phyloP scores from a whole-genome alignment of 495 filamentous ascomycete species.

The Lasiosphaeriaceae sp. region DNA sequence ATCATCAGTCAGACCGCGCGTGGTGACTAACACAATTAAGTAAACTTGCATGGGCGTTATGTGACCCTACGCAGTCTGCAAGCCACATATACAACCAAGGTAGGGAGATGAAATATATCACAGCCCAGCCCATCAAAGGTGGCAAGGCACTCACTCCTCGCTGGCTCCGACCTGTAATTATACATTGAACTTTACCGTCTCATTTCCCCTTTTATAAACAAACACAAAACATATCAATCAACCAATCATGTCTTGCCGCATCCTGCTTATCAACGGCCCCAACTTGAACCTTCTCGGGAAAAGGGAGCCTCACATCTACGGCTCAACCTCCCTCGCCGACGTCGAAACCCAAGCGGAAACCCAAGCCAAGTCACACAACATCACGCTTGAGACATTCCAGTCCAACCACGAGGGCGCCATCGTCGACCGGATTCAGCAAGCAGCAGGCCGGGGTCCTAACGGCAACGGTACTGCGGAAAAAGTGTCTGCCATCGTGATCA shows the following conservation, averaged over 20 bases:
- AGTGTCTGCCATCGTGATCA: slow-evolving; percentile 63
- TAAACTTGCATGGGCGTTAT: too few relatives aligned
- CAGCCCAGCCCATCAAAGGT: too few relatives aligned
- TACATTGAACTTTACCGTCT: too few relatives aligned
- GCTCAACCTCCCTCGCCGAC: slow-evolving; percentile 57
- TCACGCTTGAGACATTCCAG: slow-evolving; percentile 52
- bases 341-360: slow-evolving; percentile 43
- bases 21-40: too few relatives aligned
- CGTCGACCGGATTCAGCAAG: slow-evolving; percentile 56
- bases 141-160: too few relatives aligned
- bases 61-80: too few relatives aligned
- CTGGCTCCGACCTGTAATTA: too few relatives aligned
- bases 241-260: slow-evolving; percentile 41
- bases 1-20: too few relatives aligned
- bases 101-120: too few relatives aligned
- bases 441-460: slow-evolving; percentile 32
- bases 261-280: slow-evolving; percentile 76
- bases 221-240: slow-evolving; percentile 2
- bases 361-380: slow-evolving; percentile 40
- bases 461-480: slow-evolving; percentile 9
- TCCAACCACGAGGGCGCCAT: slow-evolving; percentile 66
- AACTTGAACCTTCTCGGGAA: slow-evolving; percentile 77
- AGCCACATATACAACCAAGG: too few relatives aligned
- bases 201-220: too few relatives aligned
- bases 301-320: slow-evolving; percentile 68